Base-by-base conservation (phyloP, 805 yeast species). In the Pichia pseudocactophila region DNA sequence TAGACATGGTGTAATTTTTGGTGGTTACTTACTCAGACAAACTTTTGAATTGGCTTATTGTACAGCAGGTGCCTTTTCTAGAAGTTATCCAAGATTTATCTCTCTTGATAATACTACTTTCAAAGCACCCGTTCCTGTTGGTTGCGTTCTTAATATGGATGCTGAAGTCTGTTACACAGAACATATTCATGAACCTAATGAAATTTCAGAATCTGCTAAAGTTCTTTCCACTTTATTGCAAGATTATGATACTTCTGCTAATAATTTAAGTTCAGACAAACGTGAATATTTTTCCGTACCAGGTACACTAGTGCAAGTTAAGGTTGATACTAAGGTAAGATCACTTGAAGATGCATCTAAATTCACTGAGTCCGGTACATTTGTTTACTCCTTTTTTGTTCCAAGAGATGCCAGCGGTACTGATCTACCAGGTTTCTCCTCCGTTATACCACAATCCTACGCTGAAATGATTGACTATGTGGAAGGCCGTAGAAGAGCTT, bases 111-210 rank as follows among this genome's bases (percentile, higher is more conserved):
- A 92, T 18, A 87, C 96, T 34, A 83, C 94, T 19, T 89, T 89
- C 71, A 80, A 83, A 55, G 83, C 89, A 16, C 97, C 97, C 2
- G 97, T 89, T 7, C 97, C 97, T 1, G 96, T 89, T 15, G 97
- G 97, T 1, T 79, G 89, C 1, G 95, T 90, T 8, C 66, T 89
- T 46, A 82, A 80, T 49, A 77, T 87, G 78, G 73, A 77, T 41
- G 92, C 97, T 1, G 69, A 80, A 17, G 85, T 89, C 7, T 86
- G 83, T 19, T 87, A 89, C 63, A 87, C 96, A 3, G 94, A 86
- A 57, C 90, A 83, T 51, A 64, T 85, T 40, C 80, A 77, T 53
- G 61, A 54, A 30, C 34, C 41, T 13, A 44, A 47, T 31, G 64
- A 62, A 40, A 39, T 44, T 8, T 49, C 65, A 0, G 50, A 46